Base-by-base conservation (phyloP, 306 rosid genomes). In the Datisca glomerata region DNA sequence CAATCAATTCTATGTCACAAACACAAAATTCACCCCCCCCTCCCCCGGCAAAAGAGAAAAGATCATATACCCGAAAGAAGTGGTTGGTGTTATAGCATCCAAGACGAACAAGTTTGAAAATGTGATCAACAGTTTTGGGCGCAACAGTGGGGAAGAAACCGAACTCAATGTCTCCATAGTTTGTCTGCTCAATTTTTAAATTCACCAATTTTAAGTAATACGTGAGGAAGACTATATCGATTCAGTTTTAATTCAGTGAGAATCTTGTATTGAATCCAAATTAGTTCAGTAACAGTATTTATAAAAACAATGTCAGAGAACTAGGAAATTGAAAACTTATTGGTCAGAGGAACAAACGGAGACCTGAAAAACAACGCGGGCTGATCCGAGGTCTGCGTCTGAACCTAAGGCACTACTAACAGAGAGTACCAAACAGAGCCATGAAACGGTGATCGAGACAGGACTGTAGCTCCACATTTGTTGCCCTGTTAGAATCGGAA, bases 101-200 rank as follows among this genome's bases (percentile, higher is more conserved):
- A 43, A 89, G 89, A 34, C 93, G 76, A 56, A 89, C 86, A 29
- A 89, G 95, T 66, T 75, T 89, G 57, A 80, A 89, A 53, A 84
- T 84, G 71, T 89, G 98, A 16, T 80, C 85, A 64, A 84, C 93
- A 9, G 98, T 89, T 66, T 65, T 67, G 33, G 95, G 95, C 18
- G 98, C 98, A 36, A 89, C 93, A 4, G 58, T 61, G 29, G 93
- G 91, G 49, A 19, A 89, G 91, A 89, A 89, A 21, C 98, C 98
- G 18, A 89, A 89, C 54, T 89, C 98, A 47, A 89, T 80, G 41
- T 89, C 95, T 12, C 98, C 98, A 58, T 77, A 75, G 15, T 84
- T 72, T 25, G 95, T 89, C 98, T 89, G 69, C 68, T 39, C 13
- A 38, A 15, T 38, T 38, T 18, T n/a, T n/a, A n/a, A n/a, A n/a